A percentile compares a stretch with the other conserved stretches of the same genome.
Evolutionary conservation across 129 eudicot genomes (phyloP).

Genomic region (Helianthus tuberosus): DNA sequence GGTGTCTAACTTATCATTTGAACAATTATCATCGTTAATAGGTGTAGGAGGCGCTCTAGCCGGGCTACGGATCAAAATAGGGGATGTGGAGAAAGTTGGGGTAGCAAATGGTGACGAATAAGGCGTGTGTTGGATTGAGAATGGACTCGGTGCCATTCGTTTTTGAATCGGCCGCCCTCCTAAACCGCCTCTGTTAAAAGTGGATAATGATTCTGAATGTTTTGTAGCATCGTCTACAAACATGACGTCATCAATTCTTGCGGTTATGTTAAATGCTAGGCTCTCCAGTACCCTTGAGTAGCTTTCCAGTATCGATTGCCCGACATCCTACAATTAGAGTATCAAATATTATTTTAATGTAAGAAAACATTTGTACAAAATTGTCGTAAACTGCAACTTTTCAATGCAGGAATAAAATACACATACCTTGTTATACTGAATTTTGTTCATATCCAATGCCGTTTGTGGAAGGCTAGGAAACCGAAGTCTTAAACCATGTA

Average conservation of each 20-base stretch:
- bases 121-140: conserved; percentile 80
- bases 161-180: conserved; percentile 80
- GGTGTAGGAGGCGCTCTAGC: conserved; percentile 50
- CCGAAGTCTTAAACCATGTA: conserved; percentile 64
- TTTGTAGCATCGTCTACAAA: conserved; percentile 67
- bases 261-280: conserved; percentile 54
- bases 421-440: conserved; percentile 80
- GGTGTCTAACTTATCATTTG: conserved; percentile 41
- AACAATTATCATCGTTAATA: conserved; percentile 22
- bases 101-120: conserved; percentile 83
- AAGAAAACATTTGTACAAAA: background rate
- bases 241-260: conserved; percentile 59
- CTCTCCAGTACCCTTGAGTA: conserved; percentile 67
- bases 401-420: background rate
- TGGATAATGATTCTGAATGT: conserved; percentile 57
- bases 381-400: background rate
- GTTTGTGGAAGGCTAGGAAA: conserved; percentile 93
- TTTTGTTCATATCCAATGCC: conserved; percentile 87
- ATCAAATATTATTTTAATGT: too few relatives aligned
- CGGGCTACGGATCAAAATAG: conserved; percentile 63
- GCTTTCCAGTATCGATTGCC: conserved; percentile 63
- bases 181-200: conserved; percentile 71
- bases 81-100: conserved; percentile 69
- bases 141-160: conserved; percentile 83
- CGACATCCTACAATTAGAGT: conserved; percentile 48